These are phyloP conservation scores for Trichoderma atroviride DNA, from an alignment of 2,329 filamentous ascomycete genomes.

Conservation along the genomic window DNA sequence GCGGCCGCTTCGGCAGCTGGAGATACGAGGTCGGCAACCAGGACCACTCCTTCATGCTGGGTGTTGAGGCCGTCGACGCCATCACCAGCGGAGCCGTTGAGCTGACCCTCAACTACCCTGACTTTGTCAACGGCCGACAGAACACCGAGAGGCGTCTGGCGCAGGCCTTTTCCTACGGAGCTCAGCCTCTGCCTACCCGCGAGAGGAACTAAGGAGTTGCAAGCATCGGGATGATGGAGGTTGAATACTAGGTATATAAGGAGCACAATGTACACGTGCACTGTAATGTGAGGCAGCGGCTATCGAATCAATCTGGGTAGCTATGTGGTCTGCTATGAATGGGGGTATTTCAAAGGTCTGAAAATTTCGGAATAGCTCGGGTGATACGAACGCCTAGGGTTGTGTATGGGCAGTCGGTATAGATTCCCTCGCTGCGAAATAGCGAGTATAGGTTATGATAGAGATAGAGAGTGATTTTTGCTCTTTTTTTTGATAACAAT, in stretches of 20 bases:
- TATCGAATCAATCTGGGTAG: constrained; percentile 29
- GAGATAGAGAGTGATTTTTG: constrained; percentile 22
- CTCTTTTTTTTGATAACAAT: constrained; percentile 18
- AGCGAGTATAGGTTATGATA: constrained; percentile 16
- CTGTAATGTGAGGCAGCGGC: constrained; percentile 33
- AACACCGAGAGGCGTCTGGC: constrained; percentile 56
- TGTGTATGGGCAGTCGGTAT: constrained; percentile 24
- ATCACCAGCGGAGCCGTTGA: constrained; percentile 88
- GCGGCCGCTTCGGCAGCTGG: constrained; percentile 97
- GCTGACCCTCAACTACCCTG: constrained; percentile 93
- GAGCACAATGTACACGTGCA: constrained; percentile 30
- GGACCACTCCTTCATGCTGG: constrained; percentile 97
- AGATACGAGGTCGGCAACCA: constrained; percentile 96
- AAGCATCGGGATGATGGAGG: background rate
- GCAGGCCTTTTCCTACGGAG: constrained; percentile 47
- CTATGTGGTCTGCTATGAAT: constrained; percentile 30
- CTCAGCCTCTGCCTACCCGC: constrained; percentile 37
- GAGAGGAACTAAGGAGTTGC: constrained; percentile 24
- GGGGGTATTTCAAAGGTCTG: constrained; percentile 32
- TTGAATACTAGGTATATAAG: constrained; percentile 17
- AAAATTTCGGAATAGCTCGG: constrained; percentile 30
- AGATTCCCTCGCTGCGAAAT: constrained; percentile 20
- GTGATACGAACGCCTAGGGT: constrained; percentile 18
- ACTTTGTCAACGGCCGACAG: constrained; percentile 83
- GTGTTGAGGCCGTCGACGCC: constrained; percentile 89